A percentile compares a stretch with the other conserved stretches of the same genome.
phyloP scores from a whole-genome alignment of 2,329 filamentous ascomycete genomes.

The Penicillium sp. region DNA sequence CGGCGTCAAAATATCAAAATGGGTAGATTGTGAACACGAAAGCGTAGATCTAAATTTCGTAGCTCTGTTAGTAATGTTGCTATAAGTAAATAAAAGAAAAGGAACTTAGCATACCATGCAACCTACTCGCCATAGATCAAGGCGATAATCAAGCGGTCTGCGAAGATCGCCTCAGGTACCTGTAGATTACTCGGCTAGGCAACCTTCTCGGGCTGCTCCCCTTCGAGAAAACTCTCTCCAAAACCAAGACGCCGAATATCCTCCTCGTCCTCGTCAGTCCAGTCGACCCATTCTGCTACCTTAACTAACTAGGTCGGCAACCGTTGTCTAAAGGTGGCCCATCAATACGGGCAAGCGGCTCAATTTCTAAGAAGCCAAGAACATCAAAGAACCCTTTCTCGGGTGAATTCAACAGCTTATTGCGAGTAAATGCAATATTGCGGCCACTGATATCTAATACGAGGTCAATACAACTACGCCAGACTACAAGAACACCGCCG shows the following conservation, averaged over 20 bases:
- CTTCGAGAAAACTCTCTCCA: conserved; percentile 19
- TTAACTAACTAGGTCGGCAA: conserved; percentile 20
- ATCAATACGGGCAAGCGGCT: conserved; percentile 15
- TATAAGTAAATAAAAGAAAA: not conserved
- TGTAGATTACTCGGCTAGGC: conserved; percentile 21
- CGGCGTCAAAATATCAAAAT: conserved; percentile 15
- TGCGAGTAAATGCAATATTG: conserved; percentile 23
- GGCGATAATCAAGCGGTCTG: conserved; percentile 21
- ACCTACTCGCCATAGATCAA: conserved; percentile 28
- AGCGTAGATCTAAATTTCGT: conserved; percentile 15
- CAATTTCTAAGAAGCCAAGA: conserved; percentile 13
- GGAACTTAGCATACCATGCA: conserved; percentile 15
- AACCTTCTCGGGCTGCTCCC: conserved; percentile 15
- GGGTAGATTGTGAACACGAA: conserved; percentile 15
- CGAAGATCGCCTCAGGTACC: conserved; percentile 27
- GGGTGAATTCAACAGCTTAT: conserved; percentile 5
- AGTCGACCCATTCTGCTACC: conserved; percentile 17
- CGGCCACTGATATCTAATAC: conserved; percentile 22
- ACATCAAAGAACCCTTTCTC: conserved; percentile 14
- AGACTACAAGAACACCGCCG: not conserved
- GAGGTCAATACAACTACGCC: conserved; percentile 5
- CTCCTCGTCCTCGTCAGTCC: conserved; percentile 22
- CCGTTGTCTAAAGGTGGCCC: conserved; percentile 15
- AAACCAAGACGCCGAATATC: conserved; percentile 19
- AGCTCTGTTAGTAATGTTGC: not conserved